Percentiles rank a stretch among this genome's conserved stretches.
Conservation (phyloP, 371 early-diverging fungal genomes). For the Syncephalastrum contaminatum region DNA sequence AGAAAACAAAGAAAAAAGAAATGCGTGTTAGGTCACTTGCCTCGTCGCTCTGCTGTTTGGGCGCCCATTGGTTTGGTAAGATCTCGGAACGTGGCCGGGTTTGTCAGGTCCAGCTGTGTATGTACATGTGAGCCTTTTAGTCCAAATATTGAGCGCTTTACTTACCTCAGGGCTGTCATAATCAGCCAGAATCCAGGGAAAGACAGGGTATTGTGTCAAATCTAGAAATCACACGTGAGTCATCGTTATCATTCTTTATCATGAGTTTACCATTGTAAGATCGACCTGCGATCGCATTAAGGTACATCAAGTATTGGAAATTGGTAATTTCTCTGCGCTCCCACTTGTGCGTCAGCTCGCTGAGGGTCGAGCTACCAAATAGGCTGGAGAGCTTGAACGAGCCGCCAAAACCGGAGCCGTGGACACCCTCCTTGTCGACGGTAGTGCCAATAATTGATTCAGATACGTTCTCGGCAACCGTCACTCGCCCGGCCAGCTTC, state of each 20-base stretch:
- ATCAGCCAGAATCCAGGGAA: slow-evolving; percentile 76
- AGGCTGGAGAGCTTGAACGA: slow-evolving; percentile 55
- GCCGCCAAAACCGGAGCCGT: slow-evolving; percentile 26
- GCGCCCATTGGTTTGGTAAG: slow-evolving; percentile 88
- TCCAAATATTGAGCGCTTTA: background rate
- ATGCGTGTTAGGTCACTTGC: slow-evolving; percentile 20
- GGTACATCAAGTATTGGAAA: slow-evolving; percentile 86
- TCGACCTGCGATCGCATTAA: slow-evolving; percentile 83
- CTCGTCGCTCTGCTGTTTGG: slow-evolving; percentile 65
- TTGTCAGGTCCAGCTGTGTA: slow-evolving; percentile 60
- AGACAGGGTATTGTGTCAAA: slow-evolving; percentile 70
- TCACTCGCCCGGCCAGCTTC: slow-evolving; percentile 59
- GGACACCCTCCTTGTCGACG: slow-evolving; percentile 23
- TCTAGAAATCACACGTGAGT: slow-evolving; percentile 28
- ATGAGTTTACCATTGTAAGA: slow-evolving; percentile 54
- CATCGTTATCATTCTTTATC: background rate
- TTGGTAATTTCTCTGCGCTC: slow-evolving; percentile 77
- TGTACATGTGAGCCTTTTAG: background rate
- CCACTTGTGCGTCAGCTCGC: slow-evolving; percentile 74
- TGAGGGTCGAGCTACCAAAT: slow-evolving; percentile 69
- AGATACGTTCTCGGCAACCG: slow-evolving; percentile 35
- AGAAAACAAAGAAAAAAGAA: background rate
- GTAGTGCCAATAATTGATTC: slow-evolving; percentile 51
- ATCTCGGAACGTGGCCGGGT: slow-evolving; percentile 77
- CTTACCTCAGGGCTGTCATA: slow-evolving; percentile 57